Percentiles rank a stretch among this genome's conserved stretches.
These are phyloP conservation scores for Acer saccharum DNA, from an alignment of 345 rosid genomes.

Conservation along the genomic window DNA sequence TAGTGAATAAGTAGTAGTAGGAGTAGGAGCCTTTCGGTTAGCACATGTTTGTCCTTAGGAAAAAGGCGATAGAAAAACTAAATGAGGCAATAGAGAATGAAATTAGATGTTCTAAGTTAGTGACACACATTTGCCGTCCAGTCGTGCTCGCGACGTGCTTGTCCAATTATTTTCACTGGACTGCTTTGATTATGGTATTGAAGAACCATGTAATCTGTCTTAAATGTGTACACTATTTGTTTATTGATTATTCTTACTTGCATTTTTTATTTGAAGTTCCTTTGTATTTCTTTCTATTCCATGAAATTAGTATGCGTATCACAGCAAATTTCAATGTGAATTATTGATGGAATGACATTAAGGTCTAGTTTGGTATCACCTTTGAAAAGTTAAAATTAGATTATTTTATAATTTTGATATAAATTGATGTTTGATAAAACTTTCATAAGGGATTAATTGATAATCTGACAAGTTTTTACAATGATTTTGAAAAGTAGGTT, in stretches of 20 bases:
- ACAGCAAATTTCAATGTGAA: no score
- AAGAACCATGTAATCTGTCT: slow-evolving; percentile 4
- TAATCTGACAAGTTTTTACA: no score
- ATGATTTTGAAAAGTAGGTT: no score
- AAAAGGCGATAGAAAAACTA: background rate
- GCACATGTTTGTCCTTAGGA: slow-evolving; percentile 29
- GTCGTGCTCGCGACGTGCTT: slow-evolving; percentile 2
- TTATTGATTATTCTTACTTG: slow-evolving; percentile 24
- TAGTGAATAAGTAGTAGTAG: slow-evolving; percentile 36
- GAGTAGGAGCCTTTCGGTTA: slow-evolving; percentile 29
- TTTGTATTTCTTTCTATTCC: no score
- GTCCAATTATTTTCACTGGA: slow-evolving; percentile 6
- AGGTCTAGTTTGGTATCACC: no score
- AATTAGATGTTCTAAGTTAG: slow-evolving; percentile 25
- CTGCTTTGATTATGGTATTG: slow-evolving; percentile 1
- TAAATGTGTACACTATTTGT: slow-evolving; percentile 20
- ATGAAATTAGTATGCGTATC: no score
- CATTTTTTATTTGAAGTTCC: background rate
- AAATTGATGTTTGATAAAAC: no score
- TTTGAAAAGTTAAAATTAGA: no score
- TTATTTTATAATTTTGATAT: no score
- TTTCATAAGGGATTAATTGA: no score
- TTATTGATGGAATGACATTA: no score
- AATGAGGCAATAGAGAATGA: slow-evolving; percentile 13
- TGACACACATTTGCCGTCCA: background rate